Base-by-base conservation (phyloP, 2,329 filamentous ascomycete genomes). In the Fusarium sp. region DNA sequence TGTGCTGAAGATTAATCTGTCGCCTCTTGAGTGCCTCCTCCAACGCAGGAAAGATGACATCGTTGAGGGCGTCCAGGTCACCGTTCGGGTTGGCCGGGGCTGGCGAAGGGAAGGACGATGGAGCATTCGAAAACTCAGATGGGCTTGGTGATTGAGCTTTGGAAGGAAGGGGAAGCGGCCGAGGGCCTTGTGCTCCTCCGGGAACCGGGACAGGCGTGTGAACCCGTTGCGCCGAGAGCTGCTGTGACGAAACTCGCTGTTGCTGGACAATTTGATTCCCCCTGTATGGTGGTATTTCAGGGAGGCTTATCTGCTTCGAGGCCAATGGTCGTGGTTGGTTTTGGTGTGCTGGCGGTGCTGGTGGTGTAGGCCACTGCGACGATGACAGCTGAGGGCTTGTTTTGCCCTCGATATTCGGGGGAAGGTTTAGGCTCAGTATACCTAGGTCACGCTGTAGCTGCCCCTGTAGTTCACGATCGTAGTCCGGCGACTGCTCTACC, bases 11-110 rank as follows among this genome's bases (percentile, higher is more conserved):
- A 40, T 88, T 85, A 70, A 87, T 87, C 77, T 90, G 88, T 56
- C 96, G 92, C 54, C 96, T 89, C 78, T 94, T 94, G 18, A 98
- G 89, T 8, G 96, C 94, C 72, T 96, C 93, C 80, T 97, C 94
- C 2, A 99, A 87, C 2, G 96, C 95, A 1, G 96, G 96, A 68
- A 98, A 91, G 39, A 99, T 94, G 53, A 99, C 95, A 72, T 95
- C 94, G 76, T 92, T 94, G 1, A 98, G 87, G 3, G 95, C 94
- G 56, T 97, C 96, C 23, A 97, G 87, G 62, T 97, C 92, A 12
- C 88, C 90, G 60, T 89, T 88, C 27, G 88, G 81, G 65, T 88
- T 89, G 3, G 85, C 77, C 1, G 89, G 87, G 1, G 88, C 85
- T 7, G 85, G 86, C 27, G 86, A 83, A 4, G 89, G 89, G 73